phyloP scores from a whole-genome alignment of 805 yeast genomes.

The Ogataea glucozyma region DNA sequence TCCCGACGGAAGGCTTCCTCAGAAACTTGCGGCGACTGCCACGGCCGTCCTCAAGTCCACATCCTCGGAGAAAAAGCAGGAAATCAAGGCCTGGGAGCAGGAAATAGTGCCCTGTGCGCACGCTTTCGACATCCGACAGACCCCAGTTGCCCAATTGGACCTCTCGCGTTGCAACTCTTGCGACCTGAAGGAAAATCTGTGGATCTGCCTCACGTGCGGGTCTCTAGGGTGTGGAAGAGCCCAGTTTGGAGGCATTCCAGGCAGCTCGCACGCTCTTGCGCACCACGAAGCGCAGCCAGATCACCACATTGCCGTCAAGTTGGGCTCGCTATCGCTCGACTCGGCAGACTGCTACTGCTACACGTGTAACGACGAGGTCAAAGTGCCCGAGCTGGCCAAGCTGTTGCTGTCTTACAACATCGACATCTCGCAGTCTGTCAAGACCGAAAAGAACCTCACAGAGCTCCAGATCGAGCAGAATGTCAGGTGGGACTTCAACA shows the following conservation, averaged over 20 bases:
- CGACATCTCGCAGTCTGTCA: slow-evolving; percentile 52
- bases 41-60: slow-evolving; percentile 53
- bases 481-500: slow-evolving; percentile 86
- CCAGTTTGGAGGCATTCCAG: slow-evolving; percentile 93
- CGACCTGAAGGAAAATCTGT: slow-evolving; percentile 71
- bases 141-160: slow-evolving; percentile 29
- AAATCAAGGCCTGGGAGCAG: slow-evolving; percentile 89
- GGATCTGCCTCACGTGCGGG: slow-evolving; percentile 94
- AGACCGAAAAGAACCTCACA: slow-evolving; percentile 84
- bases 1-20: slow-evolving; percentile 31
- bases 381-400: slow-evolving; percentile 57
- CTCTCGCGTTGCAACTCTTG: slow-evolving; percentile 54
- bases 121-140: slow-evolving; percentile 54
- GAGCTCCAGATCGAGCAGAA: slow-evolving; percentile 94
- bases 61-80: slow-evolving; percentile 61
- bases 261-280: slow-evolving; percentile 83
- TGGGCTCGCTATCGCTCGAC: slow-evolving; percentile 81
- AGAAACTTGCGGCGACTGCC: slow-evolving; percentile 37
- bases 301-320: slow-evolving; percentile 85
- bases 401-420: slow-evolving; percentile 65
- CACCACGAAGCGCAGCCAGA: slow-evolving; percentile 56
- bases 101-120: slow-evolving; percentile 83
- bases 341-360: slow-evolving; percentile 90
- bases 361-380: slow-evolving; percentile 83
- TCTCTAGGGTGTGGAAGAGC: slow-evolving; percentile 91